Evolutionary conservation across 305 asterid species (phyloP), one percentile per base, ranked within the genome.

Genomic region (Ajuga reptans): DNA sequence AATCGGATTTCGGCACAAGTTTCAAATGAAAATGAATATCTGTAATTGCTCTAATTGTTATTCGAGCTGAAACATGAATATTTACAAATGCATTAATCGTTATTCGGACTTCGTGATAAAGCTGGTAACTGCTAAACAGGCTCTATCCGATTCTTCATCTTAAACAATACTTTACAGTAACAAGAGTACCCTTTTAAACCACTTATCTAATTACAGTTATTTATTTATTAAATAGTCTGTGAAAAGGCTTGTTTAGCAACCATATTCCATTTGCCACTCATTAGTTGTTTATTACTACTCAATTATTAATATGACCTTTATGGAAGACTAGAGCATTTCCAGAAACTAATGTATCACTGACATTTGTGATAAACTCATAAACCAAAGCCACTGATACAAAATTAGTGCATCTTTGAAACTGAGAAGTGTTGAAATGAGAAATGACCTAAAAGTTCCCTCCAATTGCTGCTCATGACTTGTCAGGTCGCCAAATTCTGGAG

Each of bases 401-500:
- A n/a, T n/a, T 11, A 67, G 45, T 47, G 61, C 64, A 67, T 56
- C 71, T 45, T 21, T 74, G 72, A 15, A 7, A 57, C 66, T 29
- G 66, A 78, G 62, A 55, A 61, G 55, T 47, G 71, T 37, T 64
- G 36, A 74, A 62, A 75, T 58, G 47, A 66, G 58, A 77, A 72
- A 63, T 73, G 43, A 91, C 99, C 97, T 93, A 81, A 93, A 93
- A 49, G 97, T 86, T 81, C 99, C 99, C 84, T 93, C 99, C 76
- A 93, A 80, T 63, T 89, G 95, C 75, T 93, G 99, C 79, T 89
- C 96, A 45, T 64, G 91, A 78, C 96, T 89, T 71, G 82, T 76
- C 80, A 93, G 81, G 79, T 85, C 96, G 55, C 97, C 99, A 69
- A 93, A 93, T 72, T 91, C 97, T 12, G 99, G 99, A 46, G 97